phyloP scores from a whole-genome alignment of 805 yeast genomes.

The Nakazawaea ambrosiae region DNA sequence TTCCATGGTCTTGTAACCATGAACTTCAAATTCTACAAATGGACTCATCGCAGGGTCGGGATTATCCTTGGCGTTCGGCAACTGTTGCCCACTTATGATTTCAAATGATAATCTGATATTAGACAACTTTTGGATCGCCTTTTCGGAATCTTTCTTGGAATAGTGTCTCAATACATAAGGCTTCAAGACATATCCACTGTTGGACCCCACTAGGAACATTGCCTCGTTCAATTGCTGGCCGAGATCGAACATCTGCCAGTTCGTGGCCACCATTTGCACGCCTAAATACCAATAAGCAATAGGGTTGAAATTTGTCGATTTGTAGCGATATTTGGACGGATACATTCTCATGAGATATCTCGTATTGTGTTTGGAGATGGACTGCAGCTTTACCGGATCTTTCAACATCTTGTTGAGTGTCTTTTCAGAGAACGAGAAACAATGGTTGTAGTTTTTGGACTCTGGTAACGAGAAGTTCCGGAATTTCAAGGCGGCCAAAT shows the following conservation, averaged over 20 bases:
- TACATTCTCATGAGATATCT: conserved; percentile 74
- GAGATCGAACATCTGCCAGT: conserved; percentile 89
- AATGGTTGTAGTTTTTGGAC: conserved; percentile 72
- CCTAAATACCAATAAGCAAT: conserved; percentile 78
- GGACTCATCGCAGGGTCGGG: conserved; percentile 46
- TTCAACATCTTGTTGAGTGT: conserved; percentile 54
- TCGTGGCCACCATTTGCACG: conserved; percentile 91
- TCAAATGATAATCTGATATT: conserved; percentile 27
- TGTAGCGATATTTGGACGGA: conserved; percentile 74
- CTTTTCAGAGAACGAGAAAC: conserved; percentile 83
- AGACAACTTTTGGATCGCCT: conserved; percentile 7
- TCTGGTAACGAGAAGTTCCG: conserved; percentile 81
- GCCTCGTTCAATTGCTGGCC: conserved; percentile 89
- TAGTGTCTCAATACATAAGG: conserved; percentile 34
- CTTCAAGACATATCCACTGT: conserved; percentile 74
- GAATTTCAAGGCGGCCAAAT: conserved; percentile 69
- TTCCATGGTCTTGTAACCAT: conserved; percentile 30
- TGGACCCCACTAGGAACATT: conserved; percentile 54
- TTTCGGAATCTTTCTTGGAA: conserved; percentile 13
- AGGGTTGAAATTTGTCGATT: conserved; percentile 79
- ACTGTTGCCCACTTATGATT: conserved; percentile 76
- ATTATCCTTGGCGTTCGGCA: conserved; percentile 61
- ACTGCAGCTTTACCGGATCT: conserved; percentile 45
- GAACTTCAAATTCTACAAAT: conserved; percentile 51
- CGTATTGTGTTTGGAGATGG: conserved; percentile 72